Evolutionary conservation across 495 filamentous ascomycete species (phyloP), one percentile per base, ranked within the genome.

Genomic region (Penicillium arizonense): DNA sequence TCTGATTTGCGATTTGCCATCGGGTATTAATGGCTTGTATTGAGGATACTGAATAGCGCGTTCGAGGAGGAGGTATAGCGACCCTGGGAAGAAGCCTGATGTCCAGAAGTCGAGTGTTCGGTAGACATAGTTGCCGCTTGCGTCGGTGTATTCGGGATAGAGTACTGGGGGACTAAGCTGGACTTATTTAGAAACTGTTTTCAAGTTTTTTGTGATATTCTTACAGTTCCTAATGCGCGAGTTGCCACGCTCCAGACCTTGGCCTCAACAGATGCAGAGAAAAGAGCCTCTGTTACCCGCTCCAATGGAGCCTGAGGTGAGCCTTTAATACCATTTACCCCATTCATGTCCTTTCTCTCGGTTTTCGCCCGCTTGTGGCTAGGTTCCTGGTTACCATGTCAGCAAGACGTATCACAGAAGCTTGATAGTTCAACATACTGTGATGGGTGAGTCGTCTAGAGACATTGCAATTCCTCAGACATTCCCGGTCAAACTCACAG

Each of bases 31-130:
- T n/a, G 13, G 12, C 12, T 37, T n/a, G 13, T 5, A 37, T 14
- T 37, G 12, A 11, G 35, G 18, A 18, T 18, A 18, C 2, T 40
- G 44, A 9, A 39, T 51, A 8, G 56, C 43, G 5, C 63, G 59
- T 33, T 66, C 63, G n/a, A 60, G 59, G 3, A 76, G 53, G 1
- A 70, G 55, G 52, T 72, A 72, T 5, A 76, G 32, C 9, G 61
- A 51, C 0, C 71, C 71, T 1, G 70, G 70, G 48, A 75, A 75
- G 60, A 75, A 74, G 3, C 70, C 70, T 4, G 59, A 64, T 1
- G 71, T 75, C 72, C 70, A 76, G 42, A 67, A 69, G 16, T 66
- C 59, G 1, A 62, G 50, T 2, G 23, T 36, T 32, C 64, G 59
- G 40, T 71, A 70, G 44, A 66, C 56, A 55, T 72, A 74, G 0